Evolutionary conservation across 257 asterid genomes (phyloP).

Genomic region (Fraxinus pennsylvanica): DNA sequence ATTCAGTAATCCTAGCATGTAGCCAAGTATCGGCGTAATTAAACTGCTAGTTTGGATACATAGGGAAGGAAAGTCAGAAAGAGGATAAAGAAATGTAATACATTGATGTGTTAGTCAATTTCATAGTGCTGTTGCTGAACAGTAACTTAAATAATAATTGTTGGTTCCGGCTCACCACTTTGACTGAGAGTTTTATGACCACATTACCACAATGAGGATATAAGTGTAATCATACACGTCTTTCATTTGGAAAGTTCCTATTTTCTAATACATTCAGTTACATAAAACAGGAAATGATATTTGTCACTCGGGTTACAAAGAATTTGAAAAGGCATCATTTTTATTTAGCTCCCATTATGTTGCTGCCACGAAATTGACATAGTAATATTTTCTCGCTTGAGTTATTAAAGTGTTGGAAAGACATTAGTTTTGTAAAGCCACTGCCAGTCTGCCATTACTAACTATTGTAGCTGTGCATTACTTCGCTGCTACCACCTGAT

Average conservation of each 20-base stretch:
- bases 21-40: neutral
- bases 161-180: neutral
- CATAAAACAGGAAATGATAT: neutral
- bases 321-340: no score
- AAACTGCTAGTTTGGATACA: neutral
- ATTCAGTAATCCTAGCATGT: no score
- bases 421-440: neutral
- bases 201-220: slow-evolving; percentile 13
- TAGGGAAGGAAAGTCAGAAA: neutral
- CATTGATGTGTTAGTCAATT: neutral
- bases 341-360: no score
- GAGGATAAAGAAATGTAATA: neutral
- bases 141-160: neutral
- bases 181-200: neutral
- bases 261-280: neutral
- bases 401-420: neutral
- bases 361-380: neutral
- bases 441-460: neutral
- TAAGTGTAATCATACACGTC: neutral
- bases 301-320: neutral
- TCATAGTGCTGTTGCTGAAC: neutral
- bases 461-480: neutral
- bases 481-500: neutral
- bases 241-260: neutral
- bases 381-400: neutral